Base-by-base conservation (phyloP, 495 filamentous ascomycete species). In the Rusavskia elegans region DNA sequence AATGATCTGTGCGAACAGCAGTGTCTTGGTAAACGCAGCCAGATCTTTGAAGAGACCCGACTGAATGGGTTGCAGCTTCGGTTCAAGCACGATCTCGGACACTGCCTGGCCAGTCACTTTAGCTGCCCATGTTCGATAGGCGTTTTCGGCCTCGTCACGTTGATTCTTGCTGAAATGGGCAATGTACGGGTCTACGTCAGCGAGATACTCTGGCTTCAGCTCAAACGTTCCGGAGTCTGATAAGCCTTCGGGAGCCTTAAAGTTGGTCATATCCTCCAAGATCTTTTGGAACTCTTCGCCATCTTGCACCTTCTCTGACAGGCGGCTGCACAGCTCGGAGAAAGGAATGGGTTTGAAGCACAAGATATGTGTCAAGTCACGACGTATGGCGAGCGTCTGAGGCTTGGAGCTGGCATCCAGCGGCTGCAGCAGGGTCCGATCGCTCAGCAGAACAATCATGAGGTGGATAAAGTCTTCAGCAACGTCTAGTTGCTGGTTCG, bases 151-250 rank as follows among this genome's bases (percentile, higher is more conserved):
- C 62, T 99, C 92, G 59, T 99, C 92, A 25, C 92, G 83, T 64
- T 97, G 93, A 63, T 97, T 97, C 65, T 95, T 93, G 56, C 79
- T 89, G 67, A 92, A 99, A 57, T 96, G 86, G 14, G 88, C 82
- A 58, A 87, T 87, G 61, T 96, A 99, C 5, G 92, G 92, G 63
- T 99, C 92, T 29, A 97, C 78, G 25, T 93, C 74, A 50, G 85
- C 83, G 27, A 94, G 73, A 56, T 81, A 87, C 51, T 95, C 75
- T 0, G 82, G 77, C 65, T 90, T 95, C 40, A 99, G 71, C 61
- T 94, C 88, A 59, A 99, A 97, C 1, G 85, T 94, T 27, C 92
- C 92, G 10, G 85, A 82, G 65, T 97, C 92, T 30, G 84, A 85
- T 36, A 99, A 63, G 9, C 92, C 90, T 64, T 97, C 92, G 0